A percentile compares a stretch with the other conserved stretches of the same genome.
Conservation (phyloP, 192 early-diverging fungal genomes). For the Podila clonocystis region DNA sequence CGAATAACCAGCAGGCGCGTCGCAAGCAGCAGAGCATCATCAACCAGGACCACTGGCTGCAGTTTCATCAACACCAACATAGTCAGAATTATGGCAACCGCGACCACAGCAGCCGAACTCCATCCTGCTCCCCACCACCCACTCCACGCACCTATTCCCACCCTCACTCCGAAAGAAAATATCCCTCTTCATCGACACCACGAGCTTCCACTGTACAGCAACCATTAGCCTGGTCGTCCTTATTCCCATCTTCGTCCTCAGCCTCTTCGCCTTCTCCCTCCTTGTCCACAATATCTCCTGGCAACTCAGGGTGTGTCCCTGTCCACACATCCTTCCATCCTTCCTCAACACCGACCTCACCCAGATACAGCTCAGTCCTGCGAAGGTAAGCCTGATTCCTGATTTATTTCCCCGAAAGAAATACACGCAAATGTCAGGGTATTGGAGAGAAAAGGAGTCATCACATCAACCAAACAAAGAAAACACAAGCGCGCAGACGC, state of each 20-base stretch:
- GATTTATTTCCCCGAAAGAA: no score
- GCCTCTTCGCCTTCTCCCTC: background rate
- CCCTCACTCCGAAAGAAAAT: background rate
- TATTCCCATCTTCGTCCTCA: constrained; percentile 1
- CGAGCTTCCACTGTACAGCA: no score
- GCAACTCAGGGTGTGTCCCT: background rate
- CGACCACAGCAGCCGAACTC: background rate
- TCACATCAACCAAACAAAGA: no score
- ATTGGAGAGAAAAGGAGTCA: no score
- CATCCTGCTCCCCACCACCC: constrained; percentile 6
- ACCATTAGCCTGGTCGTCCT: constrained; percentile 1
- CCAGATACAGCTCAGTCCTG: no score
- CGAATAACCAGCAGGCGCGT: constrained; percentile 2
- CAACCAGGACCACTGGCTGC: background rate
- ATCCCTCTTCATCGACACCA: background rate
- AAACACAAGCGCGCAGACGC: no score
- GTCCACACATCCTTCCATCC: no score
- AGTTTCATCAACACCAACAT: background rate
- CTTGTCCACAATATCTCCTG: background rate
- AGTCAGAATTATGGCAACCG: constrained; percentile 3
- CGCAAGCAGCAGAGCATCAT: constrained; percentile 1
- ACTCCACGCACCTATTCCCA: background rate
- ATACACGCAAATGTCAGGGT: no score
- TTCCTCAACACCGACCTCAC: no score
- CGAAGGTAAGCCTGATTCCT: no score